These are phyloP conservation scores for Quillaja saponaria DNA, from an alignment of 306 rosid species.

Conservation along the genomic window DNA sequence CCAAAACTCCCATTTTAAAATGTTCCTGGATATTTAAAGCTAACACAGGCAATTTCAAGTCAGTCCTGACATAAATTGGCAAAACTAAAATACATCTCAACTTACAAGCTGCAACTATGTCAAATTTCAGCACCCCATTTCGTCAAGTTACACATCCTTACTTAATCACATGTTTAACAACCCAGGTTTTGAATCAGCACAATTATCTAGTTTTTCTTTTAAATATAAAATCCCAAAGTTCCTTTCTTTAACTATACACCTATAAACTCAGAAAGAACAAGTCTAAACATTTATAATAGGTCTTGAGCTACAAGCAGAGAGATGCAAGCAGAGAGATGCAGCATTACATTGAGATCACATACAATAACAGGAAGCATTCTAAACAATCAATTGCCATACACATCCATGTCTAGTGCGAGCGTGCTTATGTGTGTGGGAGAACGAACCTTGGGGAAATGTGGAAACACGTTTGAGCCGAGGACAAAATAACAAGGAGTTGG, in stretches of 20 bases:
- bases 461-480: conserved; percentile 15
- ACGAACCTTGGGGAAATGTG: conserved; percentile 46
- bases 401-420: background rate
- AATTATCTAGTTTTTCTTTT: background rate
- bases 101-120: conserved; percentile 3
- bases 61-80: background rate
- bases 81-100: conserved; percentile 14
- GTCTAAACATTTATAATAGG: background rate
- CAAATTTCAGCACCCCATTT: background rate
- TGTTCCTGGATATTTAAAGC: background rate
- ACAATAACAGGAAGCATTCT: conserved; percentile 1
- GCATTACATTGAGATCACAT: background rate
- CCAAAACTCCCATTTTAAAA: background rate
- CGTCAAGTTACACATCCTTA: conserved; percentile 7
- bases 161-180: background rate
- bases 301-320: background rate
- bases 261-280: background rate
- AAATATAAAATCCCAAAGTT: background rate
- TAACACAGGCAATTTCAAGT: background rate
- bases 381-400: background rate
- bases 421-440: background rate
- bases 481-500: conserved; percentile 4
- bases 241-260: background rate
- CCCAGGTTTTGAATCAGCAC: background rate
- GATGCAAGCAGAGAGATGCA: conserved; percentile 2